Evolutionary conservation across 1,139 yeast species (phyloP).

Genomic region (Magnusiomyces paraingens): DNA sequence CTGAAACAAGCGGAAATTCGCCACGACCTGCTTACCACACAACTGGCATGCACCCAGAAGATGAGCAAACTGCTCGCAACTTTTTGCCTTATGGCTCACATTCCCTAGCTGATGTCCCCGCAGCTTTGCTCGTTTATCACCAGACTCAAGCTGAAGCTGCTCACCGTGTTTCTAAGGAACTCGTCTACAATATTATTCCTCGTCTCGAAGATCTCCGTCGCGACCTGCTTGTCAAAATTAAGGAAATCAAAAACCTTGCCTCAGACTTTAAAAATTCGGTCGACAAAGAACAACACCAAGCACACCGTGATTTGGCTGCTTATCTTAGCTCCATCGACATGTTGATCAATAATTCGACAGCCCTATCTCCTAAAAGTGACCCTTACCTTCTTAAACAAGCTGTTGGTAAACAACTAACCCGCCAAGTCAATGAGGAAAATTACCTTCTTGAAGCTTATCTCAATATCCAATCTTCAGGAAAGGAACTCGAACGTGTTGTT

Average conservation of each 20-base stretch:
- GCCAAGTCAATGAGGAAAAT: conserved; percentile 77
- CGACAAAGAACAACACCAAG: conserved; percentile 57
- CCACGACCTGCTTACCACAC: conserved; percentile 12
- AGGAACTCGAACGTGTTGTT: conserved; percentile 82
- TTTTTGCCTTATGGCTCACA: conserved; percentile 74
- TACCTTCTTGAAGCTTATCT: conserved; percentile 81
- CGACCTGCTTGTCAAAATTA: conserved; percentile 75
- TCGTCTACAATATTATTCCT: conserved; percentile 64
- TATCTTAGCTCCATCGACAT: conserved; percentile 29
- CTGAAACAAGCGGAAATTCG: conserved; percentile 10
- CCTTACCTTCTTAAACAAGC: conserved; percentile 71
- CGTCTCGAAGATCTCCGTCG: conserved; percentile 78
- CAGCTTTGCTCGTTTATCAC: conserved; percentile 66
- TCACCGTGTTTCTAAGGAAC: conserved; percentile 63
- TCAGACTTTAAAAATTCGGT: conserved; percentile 79
- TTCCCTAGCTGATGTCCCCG: conserved; percentile 76
- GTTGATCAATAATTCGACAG: conserved; percentile 30
- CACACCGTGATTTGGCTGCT: conserved; percentile 33
- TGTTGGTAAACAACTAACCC: conserved; percentile 69
- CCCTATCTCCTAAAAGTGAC: conserved; percentile 50
- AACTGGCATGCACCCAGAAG: conserved; percentile 17
- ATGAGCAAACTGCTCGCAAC: conserved; percentile 38
- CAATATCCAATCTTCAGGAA: conserved; percentile 82
- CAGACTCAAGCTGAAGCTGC: conserved; percentile 63
- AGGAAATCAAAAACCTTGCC: conserved; percentile 74